Evolutionary conservation across 108 stramenopile genomes (phyloP), one percentile per base, ranked within the genome.

Genomic region (Epipyxis sp.): DNA sequence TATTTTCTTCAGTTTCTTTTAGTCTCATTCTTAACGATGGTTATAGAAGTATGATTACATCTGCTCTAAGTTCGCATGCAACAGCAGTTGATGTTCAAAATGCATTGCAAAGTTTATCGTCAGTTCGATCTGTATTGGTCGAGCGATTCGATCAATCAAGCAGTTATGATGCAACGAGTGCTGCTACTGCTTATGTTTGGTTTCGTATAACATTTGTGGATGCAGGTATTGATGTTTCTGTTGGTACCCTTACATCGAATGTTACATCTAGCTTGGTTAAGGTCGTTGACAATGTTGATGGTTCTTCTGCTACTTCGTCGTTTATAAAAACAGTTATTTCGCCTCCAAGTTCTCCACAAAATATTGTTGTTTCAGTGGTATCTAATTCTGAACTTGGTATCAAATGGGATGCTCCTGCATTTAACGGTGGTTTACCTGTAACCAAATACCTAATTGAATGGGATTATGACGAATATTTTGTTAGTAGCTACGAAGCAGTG

Each of bases 391-490:
- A 87, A 78, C 71, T 88, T 45, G 89, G 87, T 43, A 84, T 91
- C 1, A 46, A 46, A 43, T 89, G 89, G 89, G 76, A 79, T 32
- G 79, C 83, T 2, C 87, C 89, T 10, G 77, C 62, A 6, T 81
- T 83, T 76, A 79, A 86, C 46, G 89, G 90, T 41, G 90, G 90
- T 35, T 65, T 76, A 43, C 42, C 76, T 29, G 88, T 91, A 32
- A 79, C 76, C 43, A 87, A 88, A 43, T 91, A 89, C 80, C 82
- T 90, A 42, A 84, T 91, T 20, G 90, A 91, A 77, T 90, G 89
- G 90, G 90, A 91, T 42, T 74, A 74, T 57, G 3, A 13, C 34
- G 41, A 37, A 13, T 74, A 74, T 57, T 74, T 74, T 32, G 16
- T 37, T 3, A 46, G 35, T 29, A 30, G 41, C 3, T 54, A 6